Base-by-base conservation (phyloP, 1,284 basidiomycete species). In the Fistulinella cinereoalba region DNA sequence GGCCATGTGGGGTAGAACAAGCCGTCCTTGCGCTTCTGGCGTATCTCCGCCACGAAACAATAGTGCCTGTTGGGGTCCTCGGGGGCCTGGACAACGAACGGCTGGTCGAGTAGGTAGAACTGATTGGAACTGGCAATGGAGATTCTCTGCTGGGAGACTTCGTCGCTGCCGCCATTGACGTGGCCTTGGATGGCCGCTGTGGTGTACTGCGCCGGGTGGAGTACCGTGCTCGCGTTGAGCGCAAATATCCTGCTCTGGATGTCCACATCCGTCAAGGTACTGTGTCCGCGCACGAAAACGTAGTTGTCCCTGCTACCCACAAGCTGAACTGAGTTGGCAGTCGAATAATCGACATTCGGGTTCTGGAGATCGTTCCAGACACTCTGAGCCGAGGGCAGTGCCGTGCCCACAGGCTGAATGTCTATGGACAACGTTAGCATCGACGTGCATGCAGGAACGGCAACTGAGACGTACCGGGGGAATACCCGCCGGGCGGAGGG, bases 221-320 rank as follows among this genome's bases (percentile, higher is more conserved):
- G 31, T 2, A 54, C 3, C 16, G 40, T 3, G 8, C 3, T 31
- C n/a, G 24, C 22, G 0, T 0, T 0, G 15, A 52, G 4, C 1
- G 12, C 32, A 4, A 32, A 43, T 5, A 55, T 10, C 31, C 49
- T 47, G 19, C 22, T 31, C 23, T 54, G 44, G 10, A 55, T 16
- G 21, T 55, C 52, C n/a, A 54, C 51, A 12, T 37, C 52, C 3
- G 40, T 1, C 16, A 47, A 15, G 12, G 44, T 52, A 27, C 53
- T 55, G 37, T 55, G 45, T 23, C 53, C 53, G 10, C 53, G 53
- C 2, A 54, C 3, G 36, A 47, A 55, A 27, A 55, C 9, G 16
- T 52, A 52, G 12, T 52, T 55, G 23, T 44, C n/a, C 2, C 16
- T 16, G n/a, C 25, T 19, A 32, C 43, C 49, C 2, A 55, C 29